phyloP scores from a whole-genome alignment of 208 protist species.

The Histomonas meleagridis region DNA sequence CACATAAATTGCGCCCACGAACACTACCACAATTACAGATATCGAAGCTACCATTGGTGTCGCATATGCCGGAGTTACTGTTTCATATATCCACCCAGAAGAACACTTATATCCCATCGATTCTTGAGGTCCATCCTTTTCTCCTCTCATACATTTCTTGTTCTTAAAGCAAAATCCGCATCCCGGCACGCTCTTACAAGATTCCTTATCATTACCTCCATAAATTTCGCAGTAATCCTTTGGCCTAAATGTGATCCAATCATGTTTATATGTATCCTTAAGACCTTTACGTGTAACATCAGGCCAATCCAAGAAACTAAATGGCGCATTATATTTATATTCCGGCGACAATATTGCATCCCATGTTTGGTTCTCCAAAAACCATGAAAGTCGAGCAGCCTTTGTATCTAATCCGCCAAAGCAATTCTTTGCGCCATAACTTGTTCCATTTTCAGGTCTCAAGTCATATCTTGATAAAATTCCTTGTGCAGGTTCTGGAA shows the following conservation, averaged over 20 bases:
- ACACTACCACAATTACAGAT: neutral
- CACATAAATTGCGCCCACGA: neutral
- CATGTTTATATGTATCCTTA: neutral
- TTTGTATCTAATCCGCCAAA: neutral
- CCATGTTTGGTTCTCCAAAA: neutral
- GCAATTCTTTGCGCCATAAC: neutral
- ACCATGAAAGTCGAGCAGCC: neutral
- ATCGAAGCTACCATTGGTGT: neutral
- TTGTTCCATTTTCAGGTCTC: neutral
- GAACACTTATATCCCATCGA: neutral
- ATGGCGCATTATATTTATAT: neutral
- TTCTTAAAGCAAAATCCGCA: neutral
- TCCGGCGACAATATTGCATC: neutral
- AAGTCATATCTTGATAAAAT: slow-evolving; percentile 2
- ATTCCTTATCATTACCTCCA: neutral
- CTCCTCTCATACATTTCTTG: neutral
- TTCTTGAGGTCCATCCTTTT: neutral
- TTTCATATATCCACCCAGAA: neutral
- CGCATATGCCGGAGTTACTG: neutral
- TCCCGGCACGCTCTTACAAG: neutral
- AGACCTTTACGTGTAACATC: neutral
- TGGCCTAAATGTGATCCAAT: neutral
- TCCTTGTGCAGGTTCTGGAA: neutral
- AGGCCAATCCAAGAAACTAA: neutral
- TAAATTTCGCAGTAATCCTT: neutral